These are phyloP conservation scores for Actinomucor elegans DNA, from an alignment of 371 early-diverging fungal species.

Conservation along the genomic window DNA sequence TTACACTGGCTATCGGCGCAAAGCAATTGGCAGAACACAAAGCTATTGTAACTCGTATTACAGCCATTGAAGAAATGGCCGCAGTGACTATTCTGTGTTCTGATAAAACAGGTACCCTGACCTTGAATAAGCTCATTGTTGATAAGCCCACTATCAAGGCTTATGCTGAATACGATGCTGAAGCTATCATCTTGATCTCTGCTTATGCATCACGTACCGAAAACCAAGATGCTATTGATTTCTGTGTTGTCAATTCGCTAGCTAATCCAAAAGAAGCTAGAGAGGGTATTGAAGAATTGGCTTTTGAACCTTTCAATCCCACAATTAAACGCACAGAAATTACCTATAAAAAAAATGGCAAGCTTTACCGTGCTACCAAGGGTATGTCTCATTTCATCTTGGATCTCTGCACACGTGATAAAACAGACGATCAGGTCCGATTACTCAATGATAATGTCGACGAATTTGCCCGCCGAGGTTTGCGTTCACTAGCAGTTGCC, in stretches of 20 bases:
- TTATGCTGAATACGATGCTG: conserved; percentile 47
- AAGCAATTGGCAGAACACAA: conserved; percentile 87
- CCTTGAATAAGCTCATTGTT: conserved; percentile 83
- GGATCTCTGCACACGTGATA: conserved; percentile 62
- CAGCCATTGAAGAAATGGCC: conserved; percentile 86
- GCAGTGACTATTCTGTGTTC: conserved; percentile 87
- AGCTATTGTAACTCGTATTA: conserved; percentile 82
- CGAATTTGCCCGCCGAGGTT: conserved; percentile 70
- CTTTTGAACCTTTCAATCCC: conserved; percentile 82
- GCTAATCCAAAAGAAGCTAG: conserved; percentile 49
- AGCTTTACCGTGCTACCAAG: conserved; percentile 60
- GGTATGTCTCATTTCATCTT: conserved; percentile 68
- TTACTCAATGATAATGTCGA: conserved; percentile 57
- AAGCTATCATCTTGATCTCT: conserved; percentile 52
- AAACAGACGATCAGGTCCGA: conserved; percentile 46
- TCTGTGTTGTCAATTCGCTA: conserved; percentile 61
- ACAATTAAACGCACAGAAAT: conserved; percentile 80
- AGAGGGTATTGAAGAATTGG: conserved; percentile 54
- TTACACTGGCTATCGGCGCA: conserved; percentile 91
- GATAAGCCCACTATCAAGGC: conserved; percentile 52
- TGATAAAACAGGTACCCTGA: conserved; percentile 94
- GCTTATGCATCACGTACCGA: conserved; percentile 65
- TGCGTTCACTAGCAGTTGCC: conserved; percentile 74
- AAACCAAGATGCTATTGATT: conserved; percentile 71
- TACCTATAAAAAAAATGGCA: conserved; percentile 58